Percentiles rank a stretch among this genome's conserved stretches.
phyloP scores from a whole-genome alignment of 2,329 filamentous ascomycete genomes.

The Xylaria polymorpha region DNA sequence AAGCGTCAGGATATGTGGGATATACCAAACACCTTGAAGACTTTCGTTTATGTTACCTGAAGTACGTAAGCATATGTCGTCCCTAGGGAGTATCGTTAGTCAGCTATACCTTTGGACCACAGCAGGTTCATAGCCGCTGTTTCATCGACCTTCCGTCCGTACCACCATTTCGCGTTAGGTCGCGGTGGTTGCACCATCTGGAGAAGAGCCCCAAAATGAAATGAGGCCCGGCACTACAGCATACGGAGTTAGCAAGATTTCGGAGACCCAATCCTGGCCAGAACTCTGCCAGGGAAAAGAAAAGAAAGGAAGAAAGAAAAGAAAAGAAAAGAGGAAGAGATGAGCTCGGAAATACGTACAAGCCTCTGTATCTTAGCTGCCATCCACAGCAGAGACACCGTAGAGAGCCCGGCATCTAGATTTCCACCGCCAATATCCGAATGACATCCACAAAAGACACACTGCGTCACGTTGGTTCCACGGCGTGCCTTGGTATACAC shows the following conservation, averaged over 20 bases:
- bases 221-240: slow-evolving; percentile 13
- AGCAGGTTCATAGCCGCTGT: slow-evolving; percentile 26
- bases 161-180: slow-evolving; percentile 30
- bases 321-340: neutral
- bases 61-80: neutral
- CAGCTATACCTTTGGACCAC: slow-evolving; percentile 26
- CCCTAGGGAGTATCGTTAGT: neutral
- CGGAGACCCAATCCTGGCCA: neutral
- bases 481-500: slow-evolving; percentile 13
- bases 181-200: slow-evolving; percentile 29
- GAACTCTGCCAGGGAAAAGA: neutral
- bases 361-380: slow-evolving; percentile 14
- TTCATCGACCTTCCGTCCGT: slow-evolving; percentile 22
- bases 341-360: neutral
- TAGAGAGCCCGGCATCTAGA: slow-evolving; percentile 26
- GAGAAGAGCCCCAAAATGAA: slow-evolving; percentile 24
- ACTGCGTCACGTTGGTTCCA: slow-evolving; percentile 20
- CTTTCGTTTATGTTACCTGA: slow-evolving; percentile 28
- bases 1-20: slow-evolving; percentile 24
- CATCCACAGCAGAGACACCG: slow-evolving; percentile 28
- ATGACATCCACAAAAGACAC: slow-evolving; percentile 24
- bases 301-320: neutral
- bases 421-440: slow-evolving; percentile 24
- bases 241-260: neutral
- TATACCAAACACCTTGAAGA: slow-evolving; percentile 25